phyloP scores from a whole-genome alignment of 768 basidiomycete genomes.

The Naematelia aurantialba region DNA sequence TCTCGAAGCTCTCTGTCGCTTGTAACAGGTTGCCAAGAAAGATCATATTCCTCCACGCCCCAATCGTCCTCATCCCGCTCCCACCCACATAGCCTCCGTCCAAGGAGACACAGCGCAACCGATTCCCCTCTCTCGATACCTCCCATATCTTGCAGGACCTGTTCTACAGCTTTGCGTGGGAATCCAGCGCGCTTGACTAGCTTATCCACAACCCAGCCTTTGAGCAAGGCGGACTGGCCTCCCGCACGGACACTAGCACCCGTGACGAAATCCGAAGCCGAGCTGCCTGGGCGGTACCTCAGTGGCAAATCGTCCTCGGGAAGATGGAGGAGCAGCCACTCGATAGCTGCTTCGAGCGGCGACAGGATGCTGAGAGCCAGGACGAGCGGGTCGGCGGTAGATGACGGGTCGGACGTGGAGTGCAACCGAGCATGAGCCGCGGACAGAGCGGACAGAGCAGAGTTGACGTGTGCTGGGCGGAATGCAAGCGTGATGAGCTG shows the following conservation, averaged over 20 bases:
- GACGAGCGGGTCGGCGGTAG: conserved; percentile 59
- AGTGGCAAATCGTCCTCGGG: conserved; percentile 82
- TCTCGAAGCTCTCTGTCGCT: conserved; percentile 35
- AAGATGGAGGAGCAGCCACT: conserved; percentile 74
- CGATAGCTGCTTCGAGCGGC: conserved; percentile 72
- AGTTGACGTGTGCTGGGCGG: conserved; percentile 53
- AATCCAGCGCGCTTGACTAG: conserved; percentile 79
- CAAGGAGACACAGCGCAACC: conserved; percentile 56
- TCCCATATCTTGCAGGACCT: conserved; percentile 52
- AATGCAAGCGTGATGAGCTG: conserved; percentile 70
- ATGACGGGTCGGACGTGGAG: conserved; percentile 54
- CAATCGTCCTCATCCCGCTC: conserved; percentile 39
- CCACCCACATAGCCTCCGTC: conserved; percentile 48
- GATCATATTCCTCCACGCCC: conserved; percentile 39
- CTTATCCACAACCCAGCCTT: conserved; percentile 74
- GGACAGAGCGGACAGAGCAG: conserved; percentile 56
- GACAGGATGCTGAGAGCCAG: conserved; percentile 56
- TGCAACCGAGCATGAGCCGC: conserved; percentile 38
- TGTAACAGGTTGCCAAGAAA: conserved; percentile 25
- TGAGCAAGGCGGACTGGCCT: conserved; percentile 55
- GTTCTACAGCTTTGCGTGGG: conserved; percentile 67
- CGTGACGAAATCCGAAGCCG: conserved; percentile 48
- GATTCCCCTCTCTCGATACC: conserved; percentile 51
- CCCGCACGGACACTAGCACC: conserved; percentile 32
- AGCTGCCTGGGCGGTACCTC: conserved; percentile 44